Conservation (phyloP, 2,329 filamentous ascomycete genomes). For the Alternaria ethzedia region DNA sequence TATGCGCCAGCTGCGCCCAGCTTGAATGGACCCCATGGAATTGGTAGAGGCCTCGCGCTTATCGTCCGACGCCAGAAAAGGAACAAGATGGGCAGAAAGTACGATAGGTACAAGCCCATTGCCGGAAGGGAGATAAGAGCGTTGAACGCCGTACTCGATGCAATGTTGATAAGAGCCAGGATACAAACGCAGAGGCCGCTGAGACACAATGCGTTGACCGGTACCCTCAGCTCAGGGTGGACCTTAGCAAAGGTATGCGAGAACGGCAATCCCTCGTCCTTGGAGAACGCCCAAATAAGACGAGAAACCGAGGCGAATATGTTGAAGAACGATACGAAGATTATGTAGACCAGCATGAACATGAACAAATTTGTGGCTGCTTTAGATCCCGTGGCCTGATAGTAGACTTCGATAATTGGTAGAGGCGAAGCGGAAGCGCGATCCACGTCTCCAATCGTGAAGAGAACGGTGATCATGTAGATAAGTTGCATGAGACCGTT, state of each 20-base stretch:
- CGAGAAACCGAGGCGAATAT: constrained; percentile 56
- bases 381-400: constrained; percentile 31
- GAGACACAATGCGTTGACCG: constrained; percentile 27
- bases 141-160: constrained; percentile 34
- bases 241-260: constrained; percentile 35
- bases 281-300: constrained; percentile 57
- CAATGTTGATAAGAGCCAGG: constrained; percentile 37
- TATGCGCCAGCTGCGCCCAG: constrained; percentile 25
- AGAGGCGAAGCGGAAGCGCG: constrained; percentile 35
- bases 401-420: constrained; percentile 59
- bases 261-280: constrained; percentile 54
- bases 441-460: constrained; percentile 53
- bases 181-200: constrained; percentile 36
- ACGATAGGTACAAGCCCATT: constrained; percentile 38
- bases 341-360: constrained; percentile 36
- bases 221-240: constrained; percentile 23
- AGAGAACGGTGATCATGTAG: constrained; percentile 53
- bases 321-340: constrained; percentile 47
- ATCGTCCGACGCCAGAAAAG: constrained; percentile 24
- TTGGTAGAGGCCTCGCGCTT: constrained; percentile 5
- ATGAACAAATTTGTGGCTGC: constrained; percentile 52
- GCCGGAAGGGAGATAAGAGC: constrained; percentile 41
- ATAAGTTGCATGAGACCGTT: constrained; percentile 52
- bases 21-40: constrained; percentile 30
- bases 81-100: constrained; percentile 38